Conservation (phyloP, 768 basidiomycete species). For the Serendipita sp. region DNA sequence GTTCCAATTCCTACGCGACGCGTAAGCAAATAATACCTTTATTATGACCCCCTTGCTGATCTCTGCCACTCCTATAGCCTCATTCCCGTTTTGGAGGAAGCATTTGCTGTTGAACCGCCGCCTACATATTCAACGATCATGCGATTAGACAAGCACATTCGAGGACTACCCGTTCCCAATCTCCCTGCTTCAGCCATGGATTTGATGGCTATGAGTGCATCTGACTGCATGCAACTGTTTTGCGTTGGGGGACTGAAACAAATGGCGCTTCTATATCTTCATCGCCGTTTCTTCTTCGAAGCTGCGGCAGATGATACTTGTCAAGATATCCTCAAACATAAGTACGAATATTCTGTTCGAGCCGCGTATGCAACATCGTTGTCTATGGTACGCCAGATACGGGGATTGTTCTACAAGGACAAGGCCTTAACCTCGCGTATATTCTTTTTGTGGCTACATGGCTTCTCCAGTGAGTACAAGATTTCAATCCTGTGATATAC, state of each 20-base stretch:
- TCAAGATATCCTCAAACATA: background rate
- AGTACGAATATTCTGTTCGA: conserved; percentile 4
- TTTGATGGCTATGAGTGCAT: background rate
- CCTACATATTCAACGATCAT: background rate
- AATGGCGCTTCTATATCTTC: background rate
- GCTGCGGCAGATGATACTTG: background rate
- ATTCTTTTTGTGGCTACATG: conserved; percentile 3
- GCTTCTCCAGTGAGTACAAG: background rate
- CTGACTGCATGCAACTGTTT: conserved; percentile 1
- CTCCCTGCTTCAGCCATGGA: background rate
- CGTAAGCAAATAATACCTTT: background rate
- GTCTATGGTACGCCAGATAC: background rate
- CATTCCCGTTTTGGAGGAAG: background rate
- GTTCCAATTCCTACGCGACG: background rate
- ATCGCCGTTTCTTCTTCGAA: conserved; percentile 6
- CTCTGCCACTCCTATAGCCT: background rate
- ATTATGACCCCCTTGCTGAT: background rate
- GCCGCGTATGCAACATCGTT: background rate
- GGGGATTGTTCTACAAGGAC: background rate
- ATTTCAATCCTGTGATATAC: background rate
- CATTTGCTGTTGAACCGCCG: background rate
- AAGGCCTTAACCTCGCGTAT: background rate
- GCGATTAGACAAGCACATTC: background rate
- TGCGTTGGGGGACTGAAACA: background rate
- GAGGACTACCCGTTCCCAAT: background rate